Base-by-base conservation (phyloP, 768 basidiomycete genomes). In the Agaricus blazei region DNA sequence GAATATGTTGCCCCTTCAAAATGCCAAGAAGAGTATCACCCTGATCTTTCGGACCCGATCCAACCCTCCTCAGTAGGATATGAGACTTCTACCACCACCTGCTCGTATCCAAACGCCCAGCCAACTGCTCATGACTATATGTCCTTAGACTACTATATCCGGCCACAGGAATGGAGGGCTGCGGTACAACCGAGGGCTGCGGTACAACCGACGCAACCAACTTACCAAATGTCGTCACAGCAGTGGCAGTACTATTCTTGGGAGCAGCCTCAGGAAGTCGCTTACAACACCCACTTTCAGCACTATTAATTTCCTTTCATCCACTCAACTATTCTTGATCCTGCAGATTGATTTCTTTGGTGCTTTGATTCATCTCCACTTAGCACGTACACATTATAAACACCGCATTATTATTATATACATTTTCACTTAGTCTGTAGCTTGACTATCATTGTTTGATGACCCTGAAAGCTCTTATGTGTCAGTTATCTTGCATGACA, bases 401-500 rank as follows among this genome's bases (percentile, higher is more conserved):
- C n/a, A 12, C 44, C 24, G 24, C 11, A 12, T 28, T 28, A 45
- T 24, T 11, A 27, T 19, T 19, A 45, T 45, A 24, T 45, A 12
- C 49, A 27, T 19, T 19, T 19, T 19, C 19, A 19, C 19, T 51
- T 41, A 15, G 12, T 42, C 23, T 27, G 41, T 41, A 50, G 50
- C 19, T 19, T 48, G 54, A 50, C 28, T 50, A n/a, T 34, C 12
- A 3, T 3, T 36, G 4, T 56, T 48, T 1, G 48, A 50, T 19
- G 54, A 11, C 4, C 36, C 54, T 28, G 41, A 56, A 14, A 50
- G 23, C 28, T 78, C 76, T 63, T 72, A 79, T 34, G 61, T 60
- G 51, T 79, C 81, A 1, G 85, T 86, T 43, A 92, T 76, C 19
- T 66, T 85, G 83, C 75, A 84, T 81, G 3, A 89, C 83, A 60